A percentile compares a stretch with the other conserved stretches of the same genome.
Conservation (phyloP, 2,329 filamentous ascomycete species). For the Penicillium sp. region DNA sequence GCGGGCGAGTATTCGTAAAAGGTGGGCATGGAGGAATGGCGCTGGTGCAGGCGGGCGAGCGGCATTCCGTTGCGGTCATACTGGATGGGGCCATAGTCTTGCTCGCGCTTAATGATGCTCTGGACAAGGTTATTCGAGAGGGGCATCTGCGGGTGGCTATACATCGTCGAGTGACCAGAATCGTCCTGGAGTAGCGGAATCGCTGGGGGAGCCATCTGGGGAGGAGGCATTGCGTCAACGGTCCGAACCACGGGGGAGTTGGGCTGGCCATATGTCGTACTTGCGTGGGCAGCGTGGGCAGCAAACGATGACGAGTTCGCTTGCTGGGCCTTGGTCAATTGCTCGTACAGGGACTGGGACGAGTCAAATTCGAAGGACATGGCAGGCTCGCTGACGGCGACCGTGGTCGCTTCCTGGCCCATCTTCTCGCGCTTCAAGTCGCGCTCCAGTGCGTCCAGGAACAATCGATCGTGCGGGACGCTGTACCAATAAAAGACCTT, state of each 20-base stretch:
- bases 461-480: slow-evolving; percentile 93
- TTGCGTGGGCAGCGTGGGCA: slow-evolving; percentile 71
- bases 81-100: slow-evolving; percentile 73
- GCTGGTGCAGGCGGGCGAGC: slow-evolving; percentile 75
- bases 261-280: slow-evolving; percentile 61
- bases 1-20: slow-evolving; percentile 98
- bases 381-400: slow-evolving; percentile 93
- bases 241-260: slow-evolving; percentile 84
- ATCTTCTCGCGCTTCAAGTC: slow-evolving; percentile 99
- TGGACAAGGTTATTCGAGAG: slow-evolving; percentile 64
- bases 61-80: slow-evolving; percentile 92
- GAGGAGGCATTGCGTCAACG: slow-evolving; percentile 86
- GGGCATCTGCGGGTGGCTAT: slow-evolving; percentile 57
- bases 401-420: slow-evolving; percentile 94
- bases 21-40: slow-evolving; percentile 96
- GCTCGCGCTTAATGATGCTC: slow-evolving; percentile 78
- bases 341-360: slow-evolving; percentile 97
- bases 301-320: slow-evolving; percentile 96
- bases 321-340: slow-evolving; percentile 98
- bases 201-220: slow-evolving; percentile 67
- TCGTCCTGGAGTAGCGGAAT: slow-evolving; percentile 59
- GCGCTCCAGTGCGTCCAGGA: slow-evolving; percentile 93
- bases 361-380: slow-evolving; percentile 99
- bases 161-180: slow-evolving; percentile 62
- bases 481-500: slow-evolving; percentile 99